Conservation (phyloP, 1,284 basidiomycete genomes). For the Polyporus tsugae region DNA sequence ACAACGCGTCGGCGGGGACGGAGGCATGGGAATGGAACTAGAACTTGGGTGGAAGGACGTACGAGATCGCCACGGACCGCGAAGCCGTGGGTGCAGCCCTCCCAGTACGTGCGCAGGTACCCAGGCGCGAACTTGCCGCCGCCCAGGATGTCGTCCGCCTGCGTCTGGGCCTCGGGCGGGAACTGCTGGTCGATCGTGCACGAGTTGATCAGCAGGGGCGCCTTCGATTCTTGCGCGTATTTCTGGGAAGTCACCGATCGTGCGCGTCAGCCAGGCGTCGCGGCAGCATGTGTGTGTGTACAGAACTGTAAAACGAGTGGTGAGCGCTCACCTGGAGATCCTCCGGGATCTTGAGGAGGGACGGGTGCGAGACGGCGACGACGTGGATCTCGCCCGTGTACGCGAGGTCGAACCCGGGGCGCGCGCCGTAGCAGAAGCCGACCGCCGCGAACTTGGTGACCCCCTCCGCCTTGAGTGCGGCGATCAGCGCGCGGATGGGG, state of each 20-base stretch:
- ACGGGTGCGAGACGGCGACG: conserved; percentile 72
- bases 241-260: conserved; percentile 47
- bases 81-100: conserved; percentile 63
- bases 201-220: conserved; percentile 69
- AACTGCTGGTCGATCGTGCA: conserved; percentile 63
- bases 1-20: not conserved
- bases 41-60: not conserved
- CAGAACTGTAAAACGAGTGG: not conserved
- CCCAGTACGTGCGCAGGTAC: conserved; percentile 54
- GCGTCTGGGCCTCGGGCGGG: conserved; percentile 53
- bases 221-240: conserved; percentile 54
- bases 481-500: conserved; percentile 62
- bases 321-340: conserved; percentile 60
- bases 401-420: conserved; percentile 65
- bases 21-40: not conserved
- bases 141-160: conserved; percentile 67
- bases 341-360: conserved; percentile 62
- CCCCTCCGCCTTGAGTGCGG: conserved; percentile 64
- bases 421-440: conserved; percentile 75
- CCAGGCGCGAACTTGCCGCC: conserved; percentile 56
- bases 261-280: not conserved
- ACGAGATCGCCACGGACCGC: conserved; percentile 49
- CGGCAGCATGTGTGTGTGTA: not conserved
- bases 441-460: conserved; percentile 63
- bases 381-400: conserved; percentile 64